These are phyloP conservation scores for Cardamine chenopodiifolia DNA, from an alignment of 345 rosid species.

Conservation along the genomic window DNA sequence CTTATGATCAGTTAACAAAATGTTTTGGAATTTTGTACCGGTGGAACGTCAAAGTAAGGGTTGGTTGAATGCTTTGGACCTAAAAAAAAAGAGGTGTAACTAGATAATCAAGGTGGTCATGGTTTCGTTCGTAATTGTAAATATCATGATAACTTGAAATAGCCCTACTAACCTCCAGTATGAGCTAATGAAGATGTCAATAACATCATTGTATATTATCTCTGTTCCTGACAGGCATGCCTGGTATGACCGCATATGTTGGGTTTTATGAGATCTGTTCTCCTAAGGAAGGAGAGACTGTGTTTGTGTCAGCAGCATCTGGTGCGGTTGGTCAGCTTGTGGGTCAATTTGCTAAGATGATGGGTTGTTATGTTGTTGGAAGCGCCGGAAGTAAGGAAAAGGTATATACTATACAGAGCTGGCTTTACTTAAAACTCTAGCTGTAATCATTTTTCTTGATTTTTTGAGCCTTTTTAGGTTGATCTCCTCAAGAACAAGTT, in stretches of 20 bases:
- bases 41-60: too few relatives aligned
- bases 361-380: conserved; percentile 63
- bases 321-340: conserved; percentile 45
- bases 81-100: not conserved
- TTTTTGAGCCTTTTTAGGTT: conserved; percentile 25
- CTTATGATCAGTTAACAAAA: not conserved
- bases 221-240: conserved; percentile 48
- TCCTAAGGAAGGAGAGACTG: conserved; percentile 37
- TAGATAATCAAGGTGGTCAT: not conserved
- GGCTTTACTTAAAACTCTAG: not conserved
- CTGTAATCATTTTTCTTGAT: not conserved
- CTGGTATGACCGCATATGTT: conserved; percentile 56
- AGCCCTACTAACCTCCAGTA: not conserved
- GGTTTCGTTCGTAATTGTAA: not conserved
- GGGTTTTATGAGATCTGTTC: conserved; percentile 45
- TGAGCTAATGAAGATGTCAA: not conserved
- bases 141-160: not conserved
- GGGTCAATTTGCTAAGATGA: conserved; percentile 37
- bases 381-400: conserved; percentile 60
- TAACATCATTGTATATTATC: not conserved
- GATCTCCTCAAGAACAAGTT: conserved; percentile 53
- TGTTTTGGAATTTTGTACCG: not conserved
- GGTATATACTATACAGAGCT: conserved; percentile 10
- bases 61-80: not conserved
- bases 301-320: conserved; percentile 43